Percentiles rank a stretch among this genome's conserved stretches.
These are phyloP conservation scores for Trypethelium eluteriae DNA, from an alignment of 495 filamentous ascomycete genomes.

Conservation along the genomic window DNA sequence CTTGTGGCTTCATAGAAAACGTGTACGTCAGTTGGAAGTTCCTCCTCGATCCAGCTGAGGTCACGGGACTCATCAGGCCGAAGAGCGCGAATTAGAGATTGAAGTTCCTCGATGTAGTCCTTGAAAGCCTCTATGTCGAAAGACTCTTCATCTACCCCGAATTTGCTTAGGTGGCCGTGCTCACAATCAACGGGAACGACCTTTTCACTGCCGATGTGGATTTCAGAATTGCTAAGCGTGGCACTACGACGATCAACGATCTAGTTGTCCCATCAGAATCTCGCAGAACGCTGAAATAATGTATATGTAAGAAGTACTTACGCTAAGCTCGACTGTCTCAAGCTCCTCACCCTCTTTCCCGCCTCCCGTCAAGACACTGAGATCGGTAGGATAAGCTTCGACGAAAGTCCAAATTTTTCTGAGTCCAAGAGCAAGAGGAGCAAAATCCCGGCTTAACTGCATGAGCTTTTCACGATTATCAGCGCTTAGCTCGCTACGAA, in stretches of 20 bases:
- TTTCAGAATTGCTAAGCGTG: background rate
- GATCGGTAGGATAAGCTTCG: background rate
- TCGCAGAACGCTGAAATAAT: background rate
- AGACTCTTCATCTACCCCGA: constrained; percentile 1
- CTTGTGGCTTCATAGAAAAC: background rate
- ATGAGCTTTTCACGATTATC: constrained; percentile 8
- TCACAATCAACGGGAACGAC: constrained; percentile 2
- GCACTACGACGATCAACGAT: constrained; percentile 6
- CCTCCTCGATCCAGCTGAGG: constrained; percentile 3
- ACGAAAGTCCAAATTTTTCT: constrained; percentile 9
- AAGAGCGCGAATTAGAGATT: background rate
- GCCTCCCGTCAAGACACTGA: background rate
- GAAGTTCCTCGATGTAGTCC: background rate
- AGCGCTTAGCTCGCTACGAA: background rate
- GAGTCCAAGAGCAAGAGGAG: background rate
- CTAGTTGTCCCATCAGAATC: background rate
- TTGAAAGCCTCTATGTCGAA: background rate
- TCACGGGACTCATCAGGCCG: background rate
- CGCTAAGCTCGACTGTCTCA: background rate
- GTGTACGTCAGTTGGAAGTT: background rate
- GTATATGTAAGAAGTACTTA: background rate
- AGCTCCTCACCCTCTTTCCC: background rate
- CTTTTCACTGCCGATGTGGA: background rate
- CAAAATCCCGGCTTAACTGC: constrained; percentile 4
- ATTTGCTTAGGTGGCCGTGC: background rate